Evolutionary conservation across 352 stramenopile species (phyloP), one percentile per base, ranked within the genome.

Genomic region (Blastocystis sp.): DNA sequence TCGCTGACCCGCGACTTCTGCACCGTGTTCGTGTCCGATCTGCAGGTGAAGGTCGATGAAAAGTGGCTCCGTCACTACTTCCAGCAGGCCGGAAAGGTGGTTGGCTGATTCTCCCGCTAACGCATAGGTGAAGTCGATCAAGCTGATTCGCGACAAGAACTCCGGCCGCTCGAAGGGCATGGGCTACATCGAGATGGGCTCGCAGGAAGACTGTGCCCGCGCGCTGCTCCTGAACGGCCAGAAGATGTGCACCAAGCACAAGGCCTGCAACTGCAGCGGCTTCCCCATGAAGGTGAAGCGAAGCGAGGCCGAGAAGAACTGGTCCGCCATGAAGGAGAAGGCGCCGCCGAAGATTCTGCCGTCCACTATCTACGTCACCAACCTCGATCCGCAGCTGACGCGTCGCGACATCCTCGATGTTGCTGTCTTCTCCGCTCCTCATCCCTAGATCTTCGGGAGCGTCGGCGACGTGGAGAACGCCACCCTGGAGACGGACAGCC

Each of bases 261-360:
- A 87, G 41, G 77, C 77, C 10, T 87, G 77, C 65, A 87, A 87
- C 53, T 87, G 77, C 65, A 87, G 77, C 40, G 77, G 77, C 10
- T 87, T 77, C 65, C 77, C 77, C 1, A 87, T 87, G 62, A 87
- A 87, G 53, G 77, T 87, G 62, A 87, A 87, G 53, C 77, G 77
- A 7, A 87, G 77, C 65, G 77, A 87, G 53, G 77, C 77, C 10
- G 77, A 87, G 77, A 87, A 87, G 77, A 87, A 87, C 77, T 87
- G 77, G 77, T 87, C 77, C 5, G 77, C 65, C 23, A 87, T 74
- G 62, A 81, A 81, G 21, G 71, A 81, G 43, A 59, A 61, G 21
- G 71, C 71, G 23, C 71, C 71, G 23, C 71, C 71, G n/a, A 81
- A 81, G 71, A 81, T 81, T 48, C 71, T 66, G 59, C 71, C 71